These are phyloP conservation scores for Claviceps spartinae DNA, from an alignment of 2,329 filamentous ascomycete genomes.

Conservation along the genomic window DNA sequence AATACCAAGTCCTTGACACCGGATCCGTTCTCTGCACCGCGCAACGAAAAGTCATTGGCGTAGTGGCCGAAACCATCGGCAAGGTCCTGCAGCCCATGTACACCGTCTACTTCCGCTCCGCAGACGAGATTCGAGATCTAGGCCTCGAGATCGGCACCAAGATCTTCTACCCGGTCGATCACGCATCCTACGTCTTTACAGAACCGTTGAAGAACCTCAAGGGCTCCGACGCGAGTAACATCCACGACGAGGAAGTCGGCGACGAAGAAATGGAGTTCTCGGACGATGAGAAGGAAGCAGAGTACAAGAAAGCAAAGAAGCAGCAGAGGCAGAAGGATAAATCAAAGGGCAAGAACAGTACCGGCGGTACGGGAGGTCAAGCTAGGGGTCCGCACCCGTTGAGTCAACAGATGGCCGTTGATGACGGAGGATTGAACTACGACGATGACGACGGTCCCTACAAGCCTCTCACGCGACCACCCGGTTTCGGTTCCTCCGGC, in stretches of 20 bases:
- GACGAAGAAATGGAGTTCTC: conserved; percentile 90
- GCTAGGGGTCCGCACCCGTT: conserved; percentile 26
- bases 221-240: conserved; percentile 86
- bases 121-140: conserved; percentile 52
- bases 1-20: conserved; percentile 72
- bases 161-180: conserved; percentile 66
- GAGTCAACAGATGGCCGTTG: conserved; percentile 24
- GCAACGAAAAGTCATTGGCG: conserved; percentile 64
- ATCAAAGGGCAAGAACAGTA: conserved; percentile 27
- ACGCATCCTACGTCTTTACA: conserved; percentile 78
- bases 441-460: conserved; percentile 59
- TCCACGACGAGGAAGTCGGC: conserved; percentile 81
- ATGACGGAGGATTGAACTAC: conserved; percentile 44
- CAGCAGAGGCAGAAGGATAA: conserved; percentile 49
- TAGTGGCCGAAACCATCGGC: conserved; percentile 74
- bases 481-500: conserved; percentile 35
- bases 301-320: conserved; percentile 59
- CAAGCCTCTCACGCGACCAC: conserved; percentile 54
- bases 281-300: conserved; percentile 86
- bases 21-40: conserved; percentile 72
- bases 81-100: conserved; percentile 79
- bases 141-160: conserved; percentile 55
- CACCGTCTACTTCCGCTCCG: conserved; percentile 59
- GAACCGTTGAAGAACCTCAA: conserved; percentile 66
- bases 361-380: conserved; percentile 18